Evolutionary conservation across 805 yeast genomes (phyloP), one percentile per base, ranked within the genome.

Genomic region (Wickerhamiella lipophila): DNA sequence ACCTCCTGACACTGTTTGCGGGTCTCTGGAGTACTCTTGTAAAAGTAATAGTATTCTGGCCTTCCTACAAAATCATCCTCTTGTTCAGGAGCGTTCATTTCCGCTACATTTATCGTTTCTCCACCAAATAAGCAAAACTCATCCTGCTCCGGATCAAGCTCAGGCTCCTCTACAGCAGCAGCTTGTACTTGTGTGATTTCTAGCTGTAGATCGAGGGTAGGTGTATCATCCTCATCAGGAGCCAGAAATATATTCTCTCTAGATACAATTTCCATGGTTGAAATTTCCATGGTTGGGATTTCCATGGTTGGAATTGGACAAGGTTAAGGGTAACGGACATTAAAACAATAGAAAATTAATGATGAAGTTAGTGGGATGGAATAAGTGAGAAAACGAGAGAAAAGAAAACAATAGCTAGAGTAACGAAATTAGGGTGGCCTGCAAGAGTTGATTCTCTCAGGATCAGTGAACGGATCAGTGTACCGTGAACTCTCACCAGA

Each of bases 121-220:
- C 52, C 55, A 23, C 51, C 57, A 43, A 57, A 56, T 18, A 56
- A 43, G 42, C 50, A 52, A 49, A 56, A 53, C n/a, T 49, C 39
- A 7, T 13, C 16, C 9, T 35, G 26, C 11, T 50, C 49, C 26
- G 43, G 40, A 7, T 38, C 42, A 19, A 39, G 26, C 15, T 38
- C 42, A 12, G 46, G 30, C 25, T 26, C 42, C 25, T 26, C 42
- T 7, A 30, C 30, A 8, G 15, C 38, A 16, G 25, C 21, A n/a
- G 26, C 46, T 8, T 25, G 48, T 1, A 26, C 51, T 39, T 42
- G 50, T 13, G 39, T 47, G 6, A 50, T 46, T 19, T 53, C 51
- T 25, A 52, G 44, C 19, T 43, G 43, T 11, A 49, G 39, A 19
- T 45, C 36, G 8, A 39, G 40, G n/a, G 13, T 12, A 6, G 38